Percentiles rank a stretch among this genome's conserved stretches.
Conservation (phyloP, 2,329 filamentous ascomycete genomes). For the Dothistroma pini region DNA sequence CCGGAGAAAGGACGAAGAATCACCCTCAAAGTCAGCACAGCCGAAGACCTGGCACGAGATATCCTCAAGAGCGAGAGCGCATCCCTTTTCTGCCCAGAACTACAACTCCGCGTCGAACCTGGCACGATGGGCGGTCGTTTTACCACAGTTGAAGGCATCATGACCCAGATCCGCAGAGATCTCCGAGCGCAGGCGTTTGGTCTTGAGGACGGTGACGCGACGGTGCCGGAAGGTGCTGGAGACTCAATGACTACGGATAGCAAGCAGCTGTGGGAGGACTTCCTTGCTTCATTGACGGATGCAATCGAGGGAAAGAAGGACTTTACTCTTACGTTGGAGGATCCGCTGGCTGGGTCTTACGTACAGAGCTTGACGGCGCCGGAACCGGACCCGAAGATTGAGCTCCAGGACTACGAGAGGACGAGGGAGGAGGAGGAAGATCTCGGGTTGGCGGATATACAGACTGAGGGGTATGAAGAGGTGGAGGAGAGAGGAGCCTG, state of each 20-base stretch:
- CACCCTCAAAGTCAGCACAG: conserved; percentile 65
- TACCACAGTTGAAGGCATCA: conserved; percentile 90
- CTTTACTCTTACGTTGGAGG: conserved; percentile 79
- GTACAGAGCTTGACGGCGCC: conserved; percentile 80
- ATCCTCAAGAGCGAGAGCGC: conserved; percentile 97
- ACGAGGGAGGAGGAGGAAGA: conserved; percentile 94
- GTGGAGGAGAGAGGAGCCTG: conserved; percentile 12
- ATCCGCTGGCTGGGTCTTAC: conserved; percentile 89
- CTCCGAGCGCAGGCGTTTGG: conserved; percentile 86
- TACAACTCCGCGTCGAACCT: conserved; percentile 81
- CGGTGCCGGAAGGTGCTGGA: conserved; percentile 46
- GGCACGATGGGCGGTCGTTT: conserved; percentile 94
- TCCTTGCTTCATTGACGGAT: conserved; percentile 71
- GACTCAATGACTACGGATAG: conserved; percentile 70
- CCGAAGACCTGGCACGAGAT: conserved; percentile 78
- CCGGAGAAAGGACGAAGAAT: conserved; percentile 83
- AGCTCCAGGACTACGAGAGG: conserved; percentile 75
- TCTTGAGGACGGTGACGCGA: conserved; percentile 52
- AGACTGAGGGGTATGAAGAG: conserved; percentile 75
- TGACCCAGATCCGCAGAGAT: conserved; percentile 90
- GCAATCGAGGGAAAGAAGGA: conserved; percentile 77
- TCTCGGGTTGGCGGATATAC: conserved; percentile 87
- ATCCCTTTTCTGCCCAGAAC: conserved; percentile 78
- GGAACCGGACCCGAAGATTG: conserved; percentile 80
- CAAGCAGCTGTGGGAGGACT: conserved; percentile 70